Evolutionary conservation across 2,329 filamentous ascomycete species (phyloP).

Genomic region (Phoma sp.): DNA sequence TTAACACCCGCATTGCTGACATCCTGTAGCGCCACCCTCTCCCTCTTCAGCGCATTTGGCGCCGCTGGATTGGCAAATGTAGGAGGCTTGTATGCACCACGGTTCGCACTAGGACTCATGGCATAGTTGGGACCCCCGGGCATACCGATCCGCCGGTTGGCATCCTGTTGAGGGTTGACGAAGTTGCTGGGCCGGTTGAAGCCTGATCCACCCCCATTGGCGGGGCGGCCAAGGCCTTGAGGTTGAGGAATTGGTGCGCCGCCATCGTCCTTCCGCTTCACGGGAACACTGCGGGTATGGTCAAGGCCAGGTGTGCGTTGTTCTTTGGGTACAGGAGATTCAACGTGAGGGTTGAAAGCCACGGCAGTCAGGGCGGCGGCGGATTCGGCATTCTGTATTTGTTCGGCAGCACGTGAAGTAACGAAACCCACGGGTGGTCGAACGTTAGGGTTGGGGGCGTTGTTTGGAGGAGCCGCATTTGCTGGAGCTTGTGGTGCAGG

Average conservation of each 20-base stretch:
- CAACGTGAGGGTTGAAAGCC: constrained; percentile 58
- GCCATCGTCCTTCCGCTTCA: constrained; percentile 60
- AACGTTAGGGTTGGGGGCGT: constrained; percentile 24
- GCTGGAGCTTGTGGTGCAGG: constrained; percentile 17
- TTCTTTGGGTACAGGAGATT: constrained; percentile 75
- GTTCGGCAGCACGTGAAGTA: constrained; percentile 54
- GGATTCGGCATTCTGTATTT: constrained; percentile 46
- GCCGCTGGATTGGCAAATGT: constrained; percentile 33
- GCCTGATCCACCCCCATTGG: constrained; percentile 16
- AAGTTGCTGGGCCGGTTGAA: constrained; percentile 49
- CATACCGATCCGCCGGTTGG: constrained; percentile 58
- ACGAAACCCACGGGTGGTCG: constrained; percentile 54
- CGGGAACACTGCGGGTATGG: constrained; percentile 76
- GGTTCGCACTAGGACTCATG: constrained; percentile 54
- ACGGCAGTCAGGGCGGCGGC: constrained; percentile 43
- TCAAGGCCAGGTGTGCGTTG: constrained; percentile 85
- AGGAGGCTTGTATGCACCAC: constrained; percentile 56
- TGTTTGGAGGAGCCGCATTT: constrained; percentile 19
- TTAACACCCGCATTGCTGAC: constrained; percentile 54
- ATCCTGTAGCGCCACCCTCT: constrained; percentile 52
- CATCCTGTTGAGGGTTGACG: constrained; percentile 58
- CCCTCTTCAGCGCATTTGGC: constrained; percentile 31
- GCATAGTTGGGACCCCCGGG: constrained; percentile 47
- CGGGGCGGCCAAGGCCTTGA: constrained; percentile 20
- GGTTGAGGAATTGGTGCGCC: constrained; percentile 25